Percentiles rank a stretch among this genome's conserved stretches.
phyloP scores from a whole-genome alignment of 805 yeast species.

The Lipomyces starkeyi region DNA sequence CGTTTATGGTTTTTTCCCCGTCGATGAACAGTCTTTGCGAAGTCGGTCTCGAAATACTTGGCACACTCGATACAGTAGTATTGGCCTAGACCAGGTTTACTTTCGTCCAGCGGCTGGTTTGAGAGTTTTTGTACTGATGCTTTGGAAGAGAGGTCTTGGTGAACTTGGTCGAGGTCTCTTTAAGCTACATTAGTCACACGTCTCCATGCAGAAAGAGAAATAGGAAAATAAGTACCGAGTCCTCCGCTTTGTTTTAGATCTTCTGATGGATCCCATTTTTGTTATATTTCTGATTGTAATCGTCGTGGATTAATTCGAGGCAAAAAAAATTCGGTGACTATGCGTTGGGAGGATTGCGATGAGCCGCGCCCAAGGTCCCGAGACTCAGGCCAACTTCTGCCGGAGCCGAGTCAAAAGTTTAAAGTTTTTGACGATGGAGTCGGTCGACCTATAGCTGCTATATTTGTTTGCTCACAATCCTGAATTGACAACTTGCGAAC shows the following conservation, averaged over 20 bases:
- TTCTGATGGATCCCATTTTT: conserved; percentile 37
- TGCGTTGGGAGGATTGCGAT: not conserved
- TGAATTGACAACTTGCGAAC: not conserved
- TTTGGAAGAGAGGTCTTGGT: conserved; percentile 69
- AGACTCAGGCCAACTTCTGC: too few relatives aligned
- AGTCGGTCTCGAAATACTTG: conserved; percentile 81
- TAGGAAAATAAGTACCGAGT: conserved; percentile 32
- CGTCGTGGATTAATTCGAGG: not conserved
- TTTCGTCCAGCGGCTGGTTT: conserved; percentile 63
- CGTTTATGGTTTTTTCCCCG: conserved; percentile 84
- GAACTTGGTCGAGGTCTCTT: conserved; percentile 80
- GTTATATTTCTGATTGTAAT: not conserved
- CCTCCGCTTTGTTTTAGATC: conserved; percentile 39
- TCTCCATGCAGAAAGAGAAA: not conserved
- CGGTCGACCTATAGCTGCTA: not conserved
- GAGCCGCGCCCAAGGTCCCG: not conserved
- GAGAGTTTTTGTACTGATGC: conserved; percentile 69
- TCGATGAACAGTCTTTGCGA: conserved; percentile 72
- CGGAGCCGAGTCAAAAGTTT: too few relatives aligned
- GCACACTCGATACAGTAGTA: conserved; percentile 94
- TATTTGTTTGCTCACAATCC: not conserved
- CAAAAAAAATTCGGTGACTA: not conserved
- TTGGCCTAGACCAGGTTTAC: conserved; percentile 86
- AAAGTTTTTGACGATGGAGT: not conserved
- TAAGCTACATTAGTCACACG: conserved; percentile 39